phyloP scores from a whole-genome alignment of 2,329 filamentous ascomycete genomes.

The Aspergillus felis region DNA sequence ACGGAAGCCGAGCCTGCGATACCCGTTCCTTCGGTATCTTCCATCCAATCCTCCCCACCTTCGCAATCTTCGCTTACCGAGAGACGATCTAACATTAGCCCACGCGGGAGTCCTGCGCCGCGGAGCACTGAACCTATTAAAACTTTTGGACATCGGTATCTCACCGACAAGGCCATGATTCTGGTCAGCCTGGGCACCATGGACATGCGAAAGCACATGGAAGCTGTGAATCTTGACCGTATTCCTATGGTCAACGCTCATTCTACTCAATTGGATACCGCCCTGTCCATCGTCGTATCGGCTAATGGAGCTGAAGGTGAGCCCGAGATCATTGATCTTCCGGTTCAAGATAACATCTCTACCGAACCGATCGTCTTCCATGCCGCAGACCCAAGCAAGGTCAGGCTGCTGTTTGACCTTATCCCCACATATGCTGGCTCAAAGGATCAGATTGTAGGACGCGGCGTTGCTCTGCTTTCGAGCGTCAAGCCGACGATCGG shows the following conservation, averaged over 20 bases:
- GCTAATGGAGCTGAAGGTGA: conserved; percentile 82
- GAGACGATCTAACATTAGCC: conserved; percentile 36
- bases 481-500: conserved; percentile 80
- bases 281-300: conserved; percentile 84
- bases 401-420: conserved; percentile 90
- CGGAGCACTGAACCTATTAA: conserved; percentile 72
- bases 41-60: conserved; percentile 34
- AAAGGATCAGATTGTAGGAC: conserved; percentile 77
- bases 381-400: conserved; percentile 69
- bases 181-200: conserved; percentile 91
- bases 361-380: conserved; percentile 93
- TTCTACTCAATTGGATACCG: conserved; percentile 88
- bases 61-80: conserved; percentile 39
- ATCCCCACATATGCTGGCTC: conserved; percentile 88
- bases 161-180: conserved; percentile 83
- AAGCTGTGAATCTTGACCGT: conserved; percentile 80
- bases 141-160: conserved; percentile 91
- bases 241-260: conserved; percentile 87
- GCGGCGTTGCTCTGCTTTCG: conserved; percentile 82
- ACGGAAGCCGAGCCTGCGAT: conserved; percentile 30
- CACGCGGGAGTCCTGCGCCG: conserved; percentile 37
- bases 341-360: conserved; percentile 87
- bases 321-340: conserved; percentile 83
- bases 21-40: conserved; percentile 28
- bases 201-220: conserved; percentile 79